Percentiles rank a stretch among this genome's conserved stretches.
phyloP scores from a whole-genome alignment of 495 filamentous ascomycete genomes.

The Mytilinidion resinicola region DNA sequence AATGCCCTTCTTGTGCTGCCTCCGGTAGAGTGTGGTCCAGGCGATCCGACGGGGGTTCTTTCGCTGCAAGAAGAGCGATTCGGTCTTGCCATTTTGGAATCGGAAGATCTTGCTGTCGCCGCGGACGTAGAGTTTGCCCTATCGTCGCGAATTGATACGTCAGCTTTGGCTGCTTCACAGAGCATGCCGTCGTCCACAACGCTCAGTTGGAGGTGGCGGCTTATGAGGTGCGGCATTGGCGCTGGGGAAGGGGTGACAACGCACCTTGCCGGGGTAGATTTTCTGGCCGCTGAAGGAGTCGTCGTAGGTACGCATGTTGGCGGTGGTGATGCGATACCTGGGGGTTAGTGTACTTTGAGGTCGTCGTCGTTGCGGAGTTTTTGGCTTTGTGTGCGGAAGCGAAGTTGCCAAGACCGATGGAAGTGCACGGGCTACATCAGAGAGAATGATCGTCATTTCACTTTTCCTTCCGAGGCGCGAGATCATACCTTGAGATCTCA shows the following conservation, averaged over 20 bases:
- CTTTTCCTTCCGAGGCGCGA: too few relatives aligned
- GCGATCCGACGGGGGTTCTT: constrained; percentile 99
- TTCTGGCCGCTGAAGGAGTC: constrained; percentile 95
- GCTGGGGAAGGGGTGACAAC: constrained; percentile 31
- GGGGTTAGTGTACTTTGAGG: constrained; percentile 19
- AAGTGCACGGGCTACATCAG: too few relatives aligned
- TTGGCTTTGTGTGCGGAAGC: constrained; percentile 1
- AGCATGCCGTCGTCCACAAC: too few relatives aligned
- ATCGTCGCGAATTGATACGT: constrained; percentile 5
- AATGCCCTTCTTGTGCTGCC: constrained; percentile 99
- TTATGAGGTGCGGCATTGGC: not conserved
- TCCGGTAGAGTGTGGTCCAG: constrained; percentile 95
- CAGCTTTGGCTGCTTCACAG: constrained; percentile 6
- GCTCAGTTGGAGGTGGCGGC: too few relatives aligned
- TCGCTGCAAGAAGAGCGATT: constrained; percentile 98
- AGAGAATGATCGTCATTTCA: too few relatives aligned
- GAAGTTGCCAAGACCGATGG: too few relatives aligned
- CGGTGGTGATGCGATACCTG: constrained; percentile 39
- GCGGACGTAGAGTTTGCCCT: constrained; percentile 99
- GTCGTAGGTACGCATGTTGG: constrained; percentile 96
- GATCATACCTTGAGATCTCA: too few relatives aligned
- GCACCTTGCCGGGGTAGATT: constrained; percentile 99
- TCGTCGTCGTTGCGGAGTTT: constrained; percentile 22
- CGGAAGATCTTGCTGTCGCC: constrained; percentile 99
- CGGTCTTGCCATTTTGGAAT: constrained; percentile 99